Evolutionary conservation across 495 filamentous ascomycete species (phyloP).

Genomic region (Tuber umbilicatum): DNA sequence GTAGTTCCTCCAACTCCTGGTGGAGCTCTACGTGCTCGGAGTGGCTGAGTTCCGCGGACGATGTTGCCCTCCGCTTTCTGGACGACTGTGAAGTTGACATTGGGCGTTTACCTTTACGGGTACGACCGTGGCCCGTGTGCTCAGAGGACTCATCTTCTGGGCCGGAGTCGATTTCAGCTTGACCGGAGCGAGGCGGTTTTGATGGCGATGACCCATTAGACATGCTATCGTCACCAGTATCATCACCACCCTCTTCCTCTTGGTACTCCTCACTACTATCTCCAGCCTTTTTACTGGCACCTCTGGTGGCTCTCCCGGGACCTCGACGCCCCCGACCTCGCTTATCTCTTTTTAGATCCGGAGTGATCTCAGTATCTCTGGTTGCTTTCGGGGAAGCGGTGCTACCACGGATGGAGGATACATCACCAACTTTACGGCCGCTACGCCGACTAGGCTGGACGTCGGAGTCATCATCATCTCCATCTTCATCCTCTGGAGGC

Average conservation of each 20-base stretch:
- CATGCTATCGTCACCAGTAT: slow-evolving; percentile 5
- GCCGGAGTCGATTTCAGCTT: slow-evolving; percentile 5
- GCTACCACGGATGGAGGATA: background rate
- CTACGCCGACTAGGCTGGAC: background rate
- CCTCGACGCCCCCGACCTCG: background rate
- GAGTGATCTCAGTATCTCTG: background rate
- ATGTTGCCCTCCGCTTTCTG: slow-evolving; percentile 35
- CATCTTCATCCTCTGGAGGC: slow-evolving; percentile 52
- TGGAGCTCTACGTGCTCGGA: slow-evolving; percentile 77
- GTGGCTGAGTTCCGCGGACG: slow-evolving; percentile 57
- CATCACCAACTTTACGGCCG: background rate
- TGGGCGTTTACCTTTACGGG: slow-evolving; percentile 30
- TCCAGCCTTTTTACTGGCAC: background rate
- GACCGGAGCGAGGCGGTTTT: slow-evolving; percentile 27
- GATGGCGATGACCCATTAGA: slow-evolving; percentile 15
- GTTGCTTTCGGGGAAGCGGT: background rate
- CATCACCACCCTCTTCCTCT: slow-evolving; percentile 2
- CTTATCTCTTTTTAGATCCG: background rate
- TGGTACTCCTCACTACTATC: slow-evolving; percentile 4
- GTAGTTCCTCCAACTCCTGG: slow-evolving; percentile 68
- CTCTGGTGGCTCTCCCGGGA: background rate
- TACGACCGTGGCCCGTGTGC: slow-evolving; percentile 23
- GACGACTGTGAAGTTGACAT: slow-evolving; percentile 24
- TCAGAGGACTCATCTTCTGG: slow-evolving; percentile 35
- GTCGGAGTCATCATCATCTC: slow-evolving; percentile 46